Base-by-base conservation (phyloP, 441 rosid genomes). In the Macaranga tanarius region DNA sequence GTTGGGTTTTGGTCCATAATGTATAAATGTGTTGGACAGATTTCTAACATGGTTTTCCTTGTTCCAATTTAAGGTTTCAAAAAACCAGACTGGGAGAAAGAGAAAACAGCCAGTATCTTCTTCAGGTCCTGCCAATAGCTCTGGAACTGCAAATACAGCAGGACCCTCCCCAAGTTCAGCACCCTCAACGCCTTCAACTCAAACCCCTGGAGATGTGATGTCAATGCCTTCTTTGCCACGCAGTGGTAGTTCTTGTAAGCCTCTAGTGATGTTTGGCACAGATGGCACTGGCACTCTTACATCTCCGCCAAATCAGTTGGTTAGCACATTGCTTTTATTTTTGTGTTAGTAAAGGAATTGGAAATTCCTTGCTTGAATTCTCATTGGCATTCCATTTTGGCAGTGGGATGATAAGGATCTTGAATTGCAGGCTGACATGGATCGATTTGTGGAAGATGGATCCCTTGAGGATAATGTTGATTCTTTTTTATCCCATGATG, bases 381-480 rank as follows among this genome's bases (percentile, higher is more conserved):
- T 84, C 83, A 78, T 79, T 79, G 77, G 64, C 71, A 74, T 83
- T 81, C 81, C 80, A 73, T 83, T 79, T 81, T 81, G 79, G 85
- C 86, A 83, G 83, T 86, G 86, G 88, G 86, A 84, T 80, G 80
- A 83, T 79, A 79, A 82, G 74, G 87, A 84, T 82, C 78, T 76
- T 90, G 81, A 82, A 82, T 86, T 89, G 89, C 93, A 89, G 99
- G 90, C 92, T 88, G 97, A 91, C 50, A 84, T 88, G 86, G 97
- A 92, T 77, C 89, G 83, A 64, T 82, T 90, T 78, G 92, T 88
- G 81, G 95, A 89, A 78, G 95, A 91, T 83, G 93, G 92, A 59
- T 86, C 93, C 40, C 87, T 90, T 67, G 93, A 91, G 64, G 98
- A 91, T 71, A 88, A 91, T 34, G 93, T 88, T 5, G 98, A 89